Conservation (phyloP, 129 eudicot species). For the Daucus carota region DNA sequence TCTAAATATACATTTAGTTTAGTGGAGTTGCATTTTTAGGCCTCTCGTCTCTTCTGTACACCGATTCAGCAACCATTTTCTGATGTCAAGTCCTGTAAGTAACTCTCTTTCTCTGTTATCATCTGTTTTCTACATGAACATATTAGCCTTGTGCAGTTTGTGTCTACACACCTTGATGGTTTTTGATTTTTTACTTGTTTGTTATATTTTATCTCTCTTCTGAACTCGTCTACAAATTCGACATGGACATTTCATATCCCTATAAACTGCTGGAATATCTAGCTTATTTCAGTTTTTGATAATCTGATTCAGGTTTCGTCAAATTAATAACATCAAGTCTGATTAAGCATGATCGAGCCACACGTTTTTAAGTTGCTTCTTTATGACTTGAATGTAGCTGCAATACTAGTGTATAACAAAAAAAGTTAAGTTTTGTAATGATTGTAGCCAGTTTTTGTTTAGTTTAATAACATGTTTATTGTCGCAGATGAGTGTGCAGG, state of each 20-base stretch:
- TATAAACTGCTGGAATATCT: neutral
- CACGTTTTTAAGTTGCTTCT: too few relatives aligned
- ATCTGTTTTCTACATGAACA: neutral
- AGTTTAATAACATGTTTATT: too few relatives aligned
- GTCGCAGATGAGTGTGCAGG: slow-evolving; percentile 28
- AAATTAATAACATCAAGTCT: neutral
- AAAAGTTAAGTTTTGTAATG: too few relatives aligned
- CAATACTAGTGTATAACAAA: too few relatives aligned
- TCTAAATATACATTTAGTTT: neutral
- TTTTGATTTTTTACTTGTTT: neutral
- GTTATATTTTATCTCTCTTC: neutral
- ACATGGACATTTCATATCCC: too few relatives aligned
- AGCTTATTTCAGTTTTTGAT: neutral
- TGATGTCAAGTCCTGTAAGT: neutral
- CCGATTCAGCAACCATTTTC: neutral
- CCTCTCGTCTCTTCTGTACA: neutral
- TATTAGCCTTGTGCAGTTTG: neutral
- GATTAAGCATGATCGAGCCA: neutral
- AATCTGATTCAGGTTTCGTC: neutral
- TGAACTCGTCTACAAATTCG: too few relatives aligned
- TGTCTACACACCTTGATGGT: neutral
- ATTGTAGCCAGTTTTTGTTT: neutral
- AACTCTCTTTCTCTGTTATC: neutral
- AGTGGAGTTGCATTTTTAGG: neutral
- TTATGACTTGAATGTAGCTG: too few relatives aligned